Evolutionary conservation across 192 early-diverging fungal species (phyloP), one percentile per base, ranked within the genome.

Genomic region (Backusella parvicylindrica): DNA sequence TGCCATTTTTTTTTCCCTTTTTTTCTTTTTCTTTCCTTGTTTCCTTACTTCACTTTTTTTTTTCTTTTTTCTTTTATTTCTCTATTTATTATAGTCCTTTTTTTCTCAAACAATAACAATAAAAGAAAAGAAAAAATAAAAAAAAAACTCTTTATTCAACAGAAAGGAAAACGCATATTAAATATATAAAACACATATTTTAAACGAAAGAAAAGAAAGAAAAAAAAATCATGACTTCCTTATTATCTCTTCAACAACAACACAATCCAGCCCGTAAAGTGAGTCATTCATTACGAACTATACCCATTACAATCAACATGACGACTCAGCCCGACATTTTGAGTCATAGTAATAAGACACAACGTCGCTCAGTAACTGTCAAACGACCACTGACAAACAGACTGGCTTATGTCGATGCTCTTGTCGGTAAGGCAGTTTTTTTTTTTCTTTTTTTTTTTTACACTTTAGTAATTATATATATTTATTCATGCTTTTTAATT

Each of bases 381-480:
- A 35, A 66, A 35, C 13, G 36, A 5, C 40, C 38, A 26, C 53
- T 47, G 5, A 43, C 36, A 9, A 73, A 70, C 33, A 26, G 75
- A 26, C 18, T 79, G 35, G 69, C 73, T 9, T 79, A 79, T 72
- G 78, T 79, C 50, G 78, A 79, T 38, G 74, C 73, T 43, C 78
- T 79, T 67, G 78, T 77, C 35, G 76, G 76, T 77, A 72, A 72
- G 70, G 23, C 28, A 15, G 23, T 37, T n/a, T 56, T 33, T 4
- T 33, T 28, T 21, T 21, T 74, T 21, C 2, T 35, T 26, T 36
- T 66, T 30, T 31, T n/a, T n/a, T n/a, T n/a, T n/a, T 47, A 3
- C 43, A 47, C 16, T 47, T 35, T 47, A 8, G 43, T 47, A 47
- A 18, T 47, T 47, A 15, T 47, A 5, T 47, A 4, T 18, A 47